A percentile compares a stretch with the other conserved stretches of the same genome.
These are phyloP conservation scores for Monosporozyma aquatica DNA, from an alignment of 805 yeast genomes.

Conservation along the genomic window DNA sequence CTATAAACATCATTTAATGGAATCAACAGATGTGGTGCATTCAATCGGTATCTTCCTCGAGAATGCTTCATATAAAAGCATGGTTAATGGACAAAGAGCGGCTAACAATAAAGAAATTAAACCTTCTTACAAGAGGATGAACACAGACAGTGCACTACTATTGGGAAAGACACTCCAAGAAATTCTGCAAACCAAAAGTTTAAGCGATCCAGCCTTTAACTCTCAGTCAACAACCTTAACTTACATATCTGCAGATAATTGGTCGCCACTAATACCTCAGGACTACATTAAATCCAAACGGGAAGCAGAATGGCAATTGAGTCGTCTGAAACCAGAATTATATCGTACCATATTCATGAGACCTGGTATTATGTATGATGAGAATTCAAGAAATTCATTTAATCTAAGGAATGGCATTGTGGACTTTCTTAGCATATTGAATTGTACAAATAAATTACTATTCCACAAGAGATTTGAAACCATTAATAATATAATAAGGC, in stretches of 20 bases:
- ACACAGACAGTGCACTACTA: slow-evolving; percentile 57
- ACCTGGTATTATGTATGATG: slow-evolving; percentile 81
- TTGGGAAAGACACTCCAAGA: slow-evolving; percentile 47
- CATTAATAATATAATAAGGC: slow-evolving; percentile 45
- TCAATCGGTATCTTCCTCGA: slow-evolving; percentile 72
- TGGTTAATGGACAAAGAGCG: background rate
- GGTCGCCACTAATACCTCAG: slow-evolving; percentile 56
- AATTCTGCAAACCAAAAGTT: slow-evolving; percentile 9
- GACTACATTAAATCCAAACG: slow-evolving; percentile 72
- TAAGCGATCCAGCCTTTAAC: slow-evolving; percentile 31
- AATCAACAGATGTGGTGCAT: slow-evolving; percentile 59
- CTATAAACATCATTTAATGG: slow-evolving; percentile 29
- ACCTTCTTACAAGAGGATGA: slow-evolving; percentile 49
- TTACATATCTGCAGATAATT: slow-evolving; percentile 73
- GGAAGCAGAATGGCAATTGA: slow-evolving; percentile 57
- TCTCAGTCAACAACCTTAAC: slow-evolving; percentile 32
- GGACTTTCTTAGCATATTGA: slow-evolving; percentile 32
- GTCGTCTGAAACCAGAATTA: slow-evolving; percentile 30
- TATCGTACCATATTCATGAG: slow-evolving; percentile 59
- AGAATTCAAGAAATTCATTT: slow-evolving; percentile 26
- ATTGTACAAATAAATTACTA: slow-evolving; percentile 37
- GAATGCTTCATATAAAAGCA: slow-evolving; percentile 51
- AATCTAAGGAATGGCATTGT: slow-evolving; percentile 3
- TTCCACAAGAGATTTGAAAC: slow-evolving; percentile 26
- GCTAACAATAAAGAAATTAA: slow-evolving; percentile 11